These are phyloP conservation scores for Candida corydali DNA, from an alignment of 805 yeast species.

Conservation along the genomic window DNA sequence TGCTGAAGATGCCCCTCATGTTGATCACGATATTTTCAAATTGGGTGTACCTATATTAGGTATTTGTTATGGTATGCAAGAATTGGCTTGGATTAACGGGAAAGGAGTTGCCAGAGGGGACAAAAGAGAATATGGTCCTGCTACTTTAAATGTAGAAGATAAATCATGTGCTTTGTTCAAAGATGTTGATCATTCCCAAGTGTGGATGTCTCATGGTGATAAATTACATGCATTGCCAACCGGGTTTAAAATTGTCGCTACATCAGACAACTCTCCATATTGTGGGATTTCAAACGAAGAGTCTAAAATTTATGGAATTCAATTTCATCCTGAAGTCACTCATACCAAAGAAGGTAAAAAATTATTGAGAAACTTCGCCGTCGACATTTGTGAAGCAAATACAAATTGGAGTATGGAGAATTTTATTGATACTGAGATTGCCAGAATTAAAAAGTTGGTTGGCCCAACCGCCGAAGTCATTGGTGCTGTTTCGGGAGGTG, in stretches of 20 bases:
- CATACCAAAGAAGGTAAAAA: slow-evolving; percentile 90
- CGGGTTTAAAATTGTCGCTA: slow-evolving; percentile 85
- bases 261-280: slow-evolving; percentile 90
- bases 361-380: slow-evolving; percentile 88
- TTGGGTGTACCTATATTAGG: slow-evolving; percentile 93
- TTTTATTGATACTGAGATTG: slow-evolving; percentile 94
- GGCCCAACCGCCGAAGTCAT: slow-evolving; percentile 98
- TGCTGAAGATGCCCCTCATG: slow-evolving; percentile 94
- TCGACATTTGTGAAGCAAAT: slow-evolving; percentile 77
- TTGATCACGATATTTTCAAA: slow-evolving; percentile 88
- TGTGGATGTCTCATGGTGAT: slow-evolving; percentile 99
- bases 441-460: slow-evolving; percentile 83
- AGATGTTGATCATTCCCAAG: slow-evolving; percentile 90
- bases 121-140: slow-evolving; percentile 97
- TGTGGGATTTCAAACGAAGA: slow-evolving; percentile 83
- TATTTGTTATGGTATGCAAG: slow-evolving; percentile 99
- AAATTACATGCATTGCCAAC: slow-evolving; percentile 86
- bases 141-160: slow-evolving; percentile 76
- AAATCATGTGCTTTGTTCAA: slow-evolving; percentile 65
- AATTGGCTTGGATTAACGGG: slow-evolving; percentile 96
- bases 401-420: slow-evolving; percentile 98
- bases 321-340: slow-evolving; percentile 98
- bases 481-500: slow-evolving; percentile 99
- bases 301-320: slow-evolving; percentile 84
- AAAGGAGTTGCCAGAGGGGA: slow-evolving; percentile 93